phyloP scores from a whole-genome alignment of 495 filamentous ascomycete species.

The Thozetella sp. region DNA sequence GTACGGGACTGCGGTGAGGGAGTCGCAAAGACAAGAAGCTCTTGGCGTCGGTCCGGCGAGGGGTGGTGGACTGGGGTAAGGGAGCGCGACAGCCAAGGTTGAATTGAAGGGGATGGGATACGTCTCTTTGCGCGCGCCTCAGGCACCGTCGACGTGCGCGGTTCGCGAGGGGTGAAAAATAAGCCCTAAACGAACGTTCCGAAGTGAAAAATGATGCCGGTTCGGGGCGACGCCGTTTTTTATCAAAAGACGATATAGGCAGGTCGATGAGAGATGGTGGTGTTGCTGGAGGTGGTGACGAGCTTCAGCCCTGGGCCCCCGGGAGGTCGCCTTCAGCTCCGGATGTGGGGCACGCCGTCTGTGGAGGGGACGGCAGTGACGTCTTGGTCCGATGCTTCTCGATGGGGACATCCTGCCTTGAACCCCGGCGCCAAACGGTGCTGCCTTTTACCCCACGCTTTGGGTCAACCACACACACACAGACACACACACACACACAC shows the following conservation, averaged over 20 bases:
- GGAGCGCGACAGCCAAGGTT: background rate
- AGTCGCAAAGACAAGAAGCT: background rate
- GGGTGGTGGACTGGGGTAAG: background rate
- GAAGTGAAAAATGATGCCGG: background rate
- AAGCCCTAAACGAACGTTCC: background rate
- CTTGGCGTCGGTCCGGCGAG: background rate
- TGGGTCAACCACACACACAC: no score
- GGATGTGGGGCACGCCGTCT: background rate
- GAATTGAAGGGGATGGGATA: no score
- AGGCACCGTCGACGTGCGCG: no score
- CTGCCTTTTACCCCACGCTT: background rate
- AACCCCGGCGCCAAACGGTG: no score
- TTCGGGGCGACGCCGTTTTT: background rate
- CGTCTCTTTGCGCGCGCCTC: no score
- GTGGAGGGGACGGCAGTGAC: background rate
- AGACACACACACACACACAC: no score
- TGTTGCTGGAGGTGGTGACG: background rate
- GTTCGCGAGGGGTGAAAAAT: no score
- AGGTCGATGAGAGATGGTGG: background rate
- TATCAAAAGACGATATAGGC: no score
- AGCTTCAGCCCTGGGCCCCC: background rate
- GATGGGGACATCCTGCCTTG: background rate
- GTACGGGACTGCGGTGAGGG: background rate
- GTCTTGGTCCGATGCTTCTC: background rate
- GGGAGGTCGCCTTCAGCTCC: background rate